Evolutionary conservation across 768 basidiomycete species (phyloP).

Genomic region (Boletus vinaceobasis): DNA sequence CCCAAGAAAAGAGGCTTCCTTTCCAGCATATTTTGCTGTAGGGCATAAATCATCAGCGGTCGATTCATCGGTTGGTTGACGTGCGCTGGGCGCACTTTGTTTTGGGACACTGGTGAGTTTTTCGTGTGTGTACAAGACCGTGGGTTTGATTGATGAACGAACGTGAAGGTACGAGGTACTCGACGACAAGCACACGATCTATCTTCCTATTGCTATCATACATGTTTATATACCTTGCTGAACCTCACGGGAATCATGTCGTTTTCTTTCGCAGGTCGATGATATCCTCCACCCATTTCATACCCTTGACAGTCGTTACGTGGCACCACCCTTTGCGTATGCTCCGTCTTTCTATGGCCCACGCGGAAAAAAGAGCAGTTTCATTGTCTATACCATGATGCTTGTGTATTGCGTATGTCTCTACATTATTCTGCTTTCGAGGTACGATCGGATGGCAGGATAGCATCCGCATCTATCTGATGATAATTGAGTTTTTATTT

Average conservation of each 20-base stretch:
- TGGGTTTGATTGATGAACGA: background rate
- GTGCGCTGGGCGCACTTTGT: slow-evolving; percentile 30
- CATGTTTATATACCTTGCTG: slow-evolving; percentile 33
- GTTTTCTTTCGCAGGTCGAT: slow-evolving; percentile 31
- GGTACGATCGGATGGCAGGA: slow-evolving; percentile 9
- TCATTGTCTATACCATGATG: slow-evolving; percentile 27
- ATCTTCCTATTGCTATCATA: slow-evolving; percentile 30
- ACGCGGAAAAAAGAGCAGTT: slow-evolving; percentile 12
- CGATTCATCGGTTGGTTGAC: slow-evolving; percentile 22
- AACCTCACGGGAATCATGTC: slow-evolving; percentile 26
- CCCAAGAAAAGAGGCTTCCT: slow-evolving; percentile 61
- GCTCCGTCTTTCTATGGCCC: slow-evolving; percentile 3
- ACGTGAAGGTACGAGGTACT: slow-evolving; percentile 24
- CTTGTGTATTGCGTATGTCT: slow-evolving; percentile 29
- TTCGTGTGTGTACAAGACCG: too few relatives aligned
- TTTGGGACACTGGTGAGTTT: slow-evolving; percentile 25
- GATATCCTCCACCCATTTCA: slow-evolving; percentile 24
- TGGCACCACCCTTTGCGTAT: slow-evolving; percentile 14
- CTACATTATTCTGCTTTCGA: slow-evolving; percentile 30
- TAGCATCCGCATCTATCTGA: slow-evolving; percentile 10
- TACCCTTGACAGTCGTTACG: slow-evolving; percentile 33
- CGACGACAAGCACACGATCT: slow-evolving; percentile 33
- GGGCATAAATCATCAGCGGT: slow-evolving; percentile 42
- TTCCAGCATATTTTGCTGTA: slow-evolving; percentile 67
- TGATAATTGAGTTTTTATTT: slow-evolving; percentile 26